Conservation (phyloP, 2,329 filamentous ascomycete genomes). For the Tricladium varicosporioides region DNA sequence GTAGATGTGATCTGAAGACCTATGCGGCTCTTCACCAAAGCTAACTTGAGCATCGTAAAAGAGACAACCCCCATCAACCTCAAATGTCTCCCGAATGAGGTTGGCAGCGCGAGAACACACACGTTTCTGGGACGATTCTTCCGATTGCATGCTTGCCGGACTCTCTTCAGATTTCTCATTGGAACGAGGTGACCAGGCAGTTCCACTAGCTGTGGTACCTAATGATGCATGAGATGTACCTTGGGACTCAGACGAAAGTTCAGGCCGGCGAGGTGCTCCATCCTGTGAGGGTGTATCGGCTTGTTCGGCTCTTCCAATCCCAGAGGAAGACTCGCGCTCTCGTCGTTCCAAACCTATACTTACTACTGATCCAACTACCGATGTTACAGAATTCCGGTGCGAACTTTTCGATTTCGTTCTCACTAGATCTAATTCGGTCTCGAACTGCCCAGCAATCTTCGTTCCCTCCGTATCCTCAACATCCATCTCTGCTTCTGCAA, state of each 20-base stretch:
- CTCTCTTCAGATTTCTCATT: conserved; percentile 9
- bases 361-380: conserved; percentile 7
- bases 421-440: conserved; percentile 19
- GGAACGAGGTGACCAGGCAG: conserved; percentile 19
- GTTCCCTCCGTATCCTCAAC: conserved; percentile 29
- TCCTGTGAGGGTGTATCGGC: background rate
- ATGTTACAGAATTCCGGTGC: conserved; percentile 4
- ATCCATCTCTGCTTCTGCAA: conserved; percentile 30
- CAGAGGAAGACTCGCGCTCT: conserved; percentile 25
- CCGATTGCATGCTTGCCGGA: conserved; percentile 23
- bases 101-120: conserved; percentile 34
- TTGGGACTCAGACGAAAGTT: conserved; percentile 14
- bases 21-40: conserved; percentile 20
- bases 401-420: conserved; percentile 25
- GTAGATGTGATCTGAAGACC: background rate
- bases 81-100: conserved; percentile 34
- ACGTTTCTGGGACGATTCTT: conserved; percentile 26
- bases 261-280: conserved; percentile 10
- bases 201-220: conserved; percentile 12
- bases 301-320: conserved; percentile 15
- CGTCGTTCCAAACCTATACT: conserved; percentile 25
- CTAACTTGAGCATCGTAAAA: conserved; percentile 35
- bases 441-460: conserved; percentile 30
- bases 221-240: conserved; percentile 18
- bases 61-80: conserved; percentile 34